phyloP scores from a whole-genome alignment of 176 grass and related monocot genomes.

The Triticum turgidum region DNA sequence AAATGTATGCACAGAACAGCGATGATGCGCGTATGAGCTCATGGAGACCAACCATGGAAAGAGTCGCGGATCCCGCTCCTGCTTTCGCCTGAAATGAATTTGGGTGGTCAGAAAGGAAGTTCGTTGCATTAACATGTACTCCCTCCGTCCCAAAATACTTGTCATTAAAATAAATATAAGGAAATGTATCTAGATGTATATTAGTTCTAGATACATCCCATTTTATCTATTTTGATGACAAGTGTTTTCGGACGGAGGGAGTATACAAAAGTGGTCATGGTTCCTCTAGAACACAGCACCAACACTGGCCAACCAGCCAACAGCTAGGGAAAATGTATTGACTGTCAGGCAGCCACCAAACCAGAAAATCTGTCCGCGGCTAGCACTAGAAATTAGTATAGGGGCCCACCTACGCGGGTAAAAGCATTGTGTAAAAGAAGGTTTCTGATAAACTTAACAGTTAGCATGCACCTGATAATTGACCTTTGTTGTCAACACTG shows the following conservation, averaged over 20 bases:
- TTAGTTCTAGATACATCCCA: too few species aligned
- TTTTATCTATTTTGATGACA: too few species aligned
- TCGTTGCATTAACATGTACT: neutral
- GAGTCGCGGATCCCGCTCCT: slow-evolving; percentile 79
- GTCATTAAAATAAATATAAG: too few species aligned
- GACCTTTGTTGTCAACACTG: neutral
- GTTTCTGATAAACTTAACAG: neutral
- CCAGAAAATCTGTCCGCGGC: neutral
- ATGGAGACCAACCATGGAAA: slow-evolving; percentile 64
- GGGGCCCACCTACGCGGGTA: neutral
- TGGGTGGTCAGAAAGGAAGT: neutral
- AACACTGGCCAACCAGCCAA: neutral
- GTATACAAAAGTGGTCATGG: neutral
- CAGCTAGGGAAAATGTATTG: neutral
- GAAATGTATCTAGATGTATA: too few species aligned
- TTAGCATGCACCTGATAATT: neutral
- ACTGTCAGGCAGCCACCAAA: neutral
- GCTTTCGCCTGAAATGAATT: slow-evolving; percentile 76
- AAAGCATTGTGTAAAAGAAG: neutral
- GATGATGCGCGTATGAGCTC: too few species aligned
- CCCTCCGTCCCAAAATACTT: too few species aligned
- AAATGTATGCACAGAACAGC: too few species aligned
- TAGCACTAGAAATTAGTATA: neutral
- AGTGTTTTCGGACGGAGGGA: too few species aligned
- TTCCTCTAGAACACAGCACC: neutral